Percentiles rank a stretch among this genome's conserved stretches.
Conservation (phyloP, 257 asterid genomes). For the Salvia hispanica region DNA sequence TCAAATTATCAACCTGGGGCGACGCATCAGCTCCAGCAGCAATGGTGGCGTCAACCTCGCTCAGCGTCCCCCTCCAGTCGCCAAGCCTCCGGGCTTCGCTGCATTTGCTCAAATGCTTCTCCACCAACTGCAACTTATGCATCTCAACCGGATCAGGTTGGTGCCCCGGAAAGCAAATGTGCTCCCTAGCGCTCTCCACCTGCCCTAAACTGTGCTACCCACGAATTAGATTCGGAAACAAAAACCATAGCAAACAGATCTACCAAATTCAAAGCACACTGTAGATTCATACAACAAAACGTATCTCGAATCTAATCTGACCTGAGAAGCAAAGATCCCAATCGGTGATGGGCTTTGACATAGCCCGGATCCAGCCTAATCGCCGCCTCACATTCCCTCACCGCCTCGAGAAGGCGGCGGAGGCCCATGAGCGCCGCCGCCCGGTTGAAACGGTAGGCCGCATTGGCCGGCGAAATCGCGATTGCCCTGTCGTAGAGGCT, state of each 20-base stretch:
- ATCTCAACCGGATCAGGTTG: conserved; percentile 51
- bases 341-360: conserved; percentile 77
- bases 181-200: conserved; percentile 67
- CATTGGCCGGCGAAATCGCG: conserved; percentile 57
- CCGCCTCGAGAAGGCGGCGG: conserved; percentile 57
- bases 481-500: conserved; percentile 75
- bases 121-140: conserved; percentile 68
- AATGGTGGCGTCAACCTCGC: conserved; percentile 73
- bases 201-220: conserved; percentile 68
- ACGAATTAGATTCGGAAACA: conserved; percentile 45
- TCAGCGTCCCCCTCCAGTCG: conserved; percentile 62
- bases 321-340: conserved; percentile 87
- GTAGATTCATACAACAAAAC: conserved; percentile 21
- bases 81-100: conserved; percentile 59
- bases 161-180: conserved; percentile 54
- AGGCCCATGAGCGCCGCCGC: conserved; percentile 81
- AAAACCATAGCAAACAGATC: conserved; percentile 34
- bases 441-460: conserved; percentile 70
- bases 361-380: conserved; percentile 81
- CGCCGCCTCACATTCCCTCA: conserved; percentile 82
- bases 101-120: conserved; percentile 62
- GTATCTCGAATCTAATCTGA: conserved; percentile 18
- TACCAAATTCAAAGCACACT: conserved; percentile 25
- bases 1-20: conserved; percentile 58
- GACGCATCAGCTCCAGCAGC: conserved; percentile 73